These are phyloP conservation scores for Wickerhamomyces chambardii DNA, from an alignment of 805 yeast genomes.

Conservation along the genomic window DNA sequence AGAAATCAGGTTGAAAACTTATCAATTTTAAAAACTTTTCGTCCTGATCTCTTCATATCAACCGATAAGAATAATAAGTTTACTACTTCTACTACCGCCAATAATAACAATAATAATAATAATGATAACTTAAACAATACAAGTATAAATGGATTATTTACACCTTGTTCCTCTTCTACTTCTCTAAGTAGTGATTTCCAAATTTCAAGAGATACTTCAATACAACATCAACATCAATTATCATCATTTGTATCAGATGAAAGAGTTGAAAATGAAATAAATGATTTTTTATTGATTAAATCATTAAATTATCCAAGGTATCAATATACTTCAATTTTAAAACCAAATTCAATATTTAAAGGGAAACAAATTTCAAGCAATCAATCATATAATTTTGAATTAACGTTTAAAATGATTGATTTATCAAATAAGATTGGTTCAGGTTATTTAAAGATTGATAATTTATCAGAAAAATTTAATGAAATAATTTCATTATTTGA, in stretches of 20 bases:
- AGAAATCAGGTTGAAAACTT: too few species aligned
- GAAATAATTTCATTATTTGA: slow-evolving; percentile 49
- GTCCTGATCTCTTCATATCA: too few species aligned
- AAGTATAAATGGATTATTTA: too few species aligned
- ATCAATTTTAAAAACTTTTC: too few species aligned
- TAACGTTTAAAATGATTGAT: slow-evolving; percentile 45
- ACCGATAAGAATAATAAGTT: too few species aligned
- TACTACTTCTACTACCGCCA: too few species aligned
- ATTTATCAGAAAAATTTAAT: slow-evolving; percentile 43
- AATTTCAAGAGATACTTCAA: too few species aligned
- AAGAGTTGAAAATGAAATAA: too few species aligned
- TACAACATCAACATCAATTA: too few species aligned
- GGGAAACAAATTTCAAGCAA: slow-evolving; percentile 3
- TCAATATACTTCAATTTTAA: not conserved
- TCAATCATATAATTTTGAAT: slow-evolving; percentile 30
- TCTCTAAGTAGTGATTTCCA: not conserved
- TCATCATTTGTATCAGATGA: too few species aligned
- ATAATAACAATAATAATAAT: too few species aligned
- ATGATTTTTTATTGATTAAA: too few species aligned
- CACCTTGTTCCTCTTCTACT: not conserved
- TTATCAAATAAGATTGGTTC: slow-evolving; percentile 28
- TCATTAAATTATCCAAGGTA: not conserved
- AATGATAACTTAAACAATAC: not conserved
- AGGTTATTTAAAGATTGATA: slow-evolving; percentile 47
- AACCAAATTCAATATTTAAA: slow-evolving; percentile 3